Evolutionary conservation across 225 moss, liverwort and hornwort species (phyloP).

Genomic region (Polytrichum formosum): DNA sequence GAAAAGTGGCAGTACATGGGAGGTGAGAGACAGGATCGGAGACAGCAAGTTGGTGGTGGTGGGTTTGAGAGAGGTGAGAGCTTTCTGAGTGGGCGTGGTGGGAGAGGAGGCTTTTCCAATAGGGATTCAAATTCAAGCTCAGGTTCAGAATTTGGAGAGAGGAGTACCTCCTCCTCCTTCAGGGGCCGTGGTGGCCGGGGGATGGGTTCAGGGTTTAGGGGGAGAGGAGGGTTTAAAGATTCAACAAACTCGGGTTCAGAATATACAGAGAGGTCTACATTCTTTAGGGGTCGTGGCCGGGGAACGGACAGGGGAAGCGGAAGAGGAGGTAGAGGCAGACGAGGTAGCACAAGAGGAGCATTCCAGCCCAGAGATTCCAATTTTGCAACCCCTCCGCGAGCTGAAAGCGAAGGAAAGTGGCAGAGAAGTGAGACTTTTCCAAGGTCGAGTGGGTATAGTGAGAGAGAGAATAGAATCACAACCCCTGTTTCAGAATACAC

Average conservation of each 20-base stretch:
- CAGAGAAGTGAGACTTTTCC: conserved; percentile 6
- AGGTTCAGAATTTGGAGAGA: not conserved
- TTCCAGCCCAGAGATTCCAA: conserved; percentile 3
- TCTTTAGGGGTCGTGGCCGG: not conserved
- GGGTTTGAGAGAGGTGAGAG: not conserved
- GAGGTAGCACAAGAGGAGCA: not conserved
- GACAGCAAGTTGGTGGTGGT: not conserved
- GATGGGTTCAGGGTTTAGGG: conserved; percentile 4
- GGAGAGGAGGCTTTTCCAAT: not conserved
- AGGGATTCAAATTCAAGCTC: not conserved
- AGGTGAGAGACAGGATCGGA: conserved; percentile 18
- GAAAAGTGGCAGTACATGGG: conserved; percentile 1
- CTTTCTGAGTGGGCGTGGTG: not conserved
- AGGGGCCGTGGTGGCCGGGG: conserved; percentile 1
- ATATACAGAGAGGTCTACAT: not conserved
- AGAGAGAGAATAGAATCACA: too few species aligned
- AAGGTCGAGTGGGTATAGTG: not conserved
- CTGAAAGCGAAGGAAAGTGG: conserved; percentile 59
- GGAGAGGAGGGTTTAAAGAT: not conserved
- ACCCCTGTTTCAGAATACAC: too few species aligned
- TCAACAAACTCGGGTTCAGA: not conserved
- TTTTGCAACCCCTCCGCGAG: conserved; percentile 20
- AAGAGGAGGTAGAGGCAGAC: not conserved
- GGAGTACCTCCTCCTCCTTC: not conserved
- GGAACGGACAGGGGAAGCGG: not conserved